phyloP scores from a whole-genome alignment of 768 basidiomycete species.

The Lanmaoa rubissima region DNA sequence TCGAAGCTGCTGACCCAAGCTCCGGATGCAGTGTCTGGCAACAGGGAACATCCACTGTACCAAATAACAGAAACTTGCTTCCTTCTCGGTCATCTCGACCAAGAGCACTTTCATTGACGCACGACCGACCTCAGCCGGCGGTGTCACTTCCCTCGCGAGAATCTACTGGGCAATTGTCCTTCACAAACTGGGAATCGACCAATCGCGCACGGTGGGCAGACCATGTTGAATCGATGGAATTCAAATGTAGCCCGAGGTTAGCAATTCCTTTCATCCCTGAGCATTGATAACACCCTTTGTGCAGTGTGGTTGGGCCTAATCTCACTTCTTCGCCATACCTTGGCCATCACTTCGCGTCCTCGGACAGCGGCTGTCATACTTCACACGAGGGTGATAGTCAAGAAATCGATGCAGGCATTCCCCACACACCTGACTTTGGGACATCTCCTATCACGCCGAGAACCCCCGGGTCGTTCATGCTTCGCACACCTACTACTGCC shows the following conservation, averaged over 20 bases:
- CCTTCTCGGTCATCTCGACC: slow-evolving; percentile 20
- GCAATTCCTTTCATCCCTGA: neutral
- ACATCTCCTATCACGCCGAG: slow-evolving; percentile 51
- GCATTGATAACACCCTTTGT: slow-evolving; percentile 6
- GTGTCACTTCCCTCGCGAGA: slow-evolving; percentile 23
- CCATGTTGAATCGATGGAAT: slow-evolving; percentile 12
- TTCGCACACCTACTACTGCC: slow-evolving; percentile 46
- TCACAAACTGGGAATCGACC: slow-evolving; percentile 26
- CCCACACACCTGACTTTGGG: slow-evolving; percentile 45
- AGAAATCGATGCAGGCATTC: slow-evolving; percentile 37
- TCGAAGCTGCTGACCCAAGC: neutral
- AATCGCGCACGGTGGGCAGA: slow-evolving; percentile 23
- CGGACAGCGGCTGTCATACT: slow-evolving; percentile 17
- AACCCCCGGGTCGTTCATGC: slow-evolving; percentile 47
- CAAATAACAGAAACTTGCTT: slow-evolving; percentile 1
- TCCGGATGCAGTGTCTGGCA: slow-evolving; percentile 16
- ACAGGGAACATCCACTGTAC: slow-evolving; percentile 1
- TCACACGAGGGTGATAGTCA: slow-evolving; percentile 29
- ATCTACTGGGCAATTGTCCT: slow-evolving; percentile 30
- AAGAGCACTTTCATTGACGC: slow-evolving; percentile 31
- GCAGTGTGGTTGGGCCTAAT: slow-evolving; percentile 12
- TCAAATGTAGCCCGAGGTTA: slow-evolving; percentile 15
- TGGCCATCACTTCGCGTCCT: slow-evolving; percentile 12
- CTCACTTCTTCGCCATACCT: slow-evolving; percentile 14
- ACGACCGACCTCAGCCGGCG: slow-evolving; percentile 20